phyloP scores from a whole-genome alignment of 2,329 filamentous ascomycete species.

The Neonectria faginata region DNA sequence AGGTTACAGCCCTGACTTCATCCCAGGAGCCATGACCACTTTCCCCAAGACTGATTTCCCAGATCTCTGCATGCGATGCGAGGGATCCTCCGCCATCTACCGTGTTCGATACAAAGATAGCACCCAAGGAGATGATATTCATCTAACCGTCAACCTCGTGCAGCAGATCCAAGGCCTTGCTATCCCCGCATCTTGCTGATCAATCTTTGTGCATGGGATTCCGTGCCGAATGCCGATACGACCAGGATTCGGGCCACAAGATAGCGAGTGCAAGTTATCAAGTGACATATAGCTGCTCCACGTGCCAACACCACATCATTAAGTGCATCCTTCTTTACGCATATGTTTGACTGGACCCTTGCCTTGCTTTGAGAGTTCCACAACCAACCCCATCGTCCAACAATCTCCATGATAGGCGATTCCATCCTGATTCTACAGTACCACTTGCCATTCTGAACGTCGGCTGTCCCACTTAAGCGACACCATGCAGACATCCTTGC shows the following conservation, averaged over 20 bases:
- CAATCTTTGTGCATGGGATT: neutral
- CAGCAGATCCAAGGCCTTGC: neutral
- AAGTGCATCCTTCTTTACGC: neutral
- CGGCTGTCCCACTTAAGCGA: neutral
- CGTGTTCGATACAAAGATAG: neutral
- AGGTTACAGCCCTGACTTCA: conserved; percentile 7
- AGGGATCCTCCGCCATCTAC: no score
- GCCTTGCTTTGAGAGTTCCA: neutral
- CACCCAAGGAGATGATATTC: neutral
- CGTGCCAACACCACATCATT: neutral
- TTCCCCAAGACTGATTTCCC: no score
- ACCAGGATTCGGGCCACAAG: neutral
- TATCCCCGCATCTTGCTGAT: neutral
- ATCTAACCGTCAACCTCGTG: neutral
- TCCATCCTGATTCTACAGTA: neutral
- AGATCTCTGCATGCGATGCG: no score
- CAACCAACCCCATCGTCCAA: neutral
- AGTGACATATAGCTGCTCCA: neutral
- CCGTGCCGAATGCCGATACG: neutral
- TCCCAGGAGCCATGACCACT: no score
- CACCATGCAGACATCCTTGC: conserved; percentile 2
- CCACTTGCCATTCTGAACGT: neutral
- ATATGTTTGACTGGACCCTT: neutral
- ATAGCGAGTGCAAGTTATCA: neutral
- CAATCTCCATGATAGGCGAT: neutral